These are phyloP conservation scores for Mycosphaerella sp. DNA, from an alignment of 2,329 filamentous ascomycete species.

Conservation along the genomic window DNA sequence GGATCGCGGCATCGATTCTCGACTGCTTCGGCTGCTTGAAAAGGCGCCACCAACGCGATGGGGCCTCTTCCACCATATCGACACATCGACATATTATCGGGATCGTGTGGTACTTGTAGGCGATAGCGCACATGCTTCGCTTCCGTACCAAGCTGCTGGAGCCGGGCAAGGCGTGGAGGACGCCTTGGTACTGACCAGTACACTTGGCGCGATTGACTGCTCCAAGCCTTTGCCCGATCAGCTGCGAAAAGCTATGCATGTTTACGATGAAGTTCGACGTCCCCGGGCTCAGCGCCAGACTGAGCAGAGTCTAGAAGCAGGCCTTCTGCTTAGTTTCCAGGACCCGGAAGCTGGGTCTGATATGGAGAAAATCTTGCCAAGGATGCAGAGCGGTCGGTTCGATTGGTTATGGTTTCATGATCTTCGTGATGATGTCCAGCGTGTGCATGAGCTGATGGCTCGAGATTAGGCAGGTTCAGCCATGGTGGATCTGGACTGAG, in stretches of 20 bases:
- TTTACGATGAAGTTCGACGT: conserved; percentile 11
- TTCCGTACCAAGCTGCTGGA: conserved; percentile 52
- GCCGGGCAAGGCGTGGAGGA: conserved; percentile 55
- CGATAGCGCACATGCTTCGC: conserved; percentile 53
- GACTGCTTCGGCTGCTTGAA: conserved; percentile 9
- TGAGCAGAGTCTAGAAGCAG: conserved; percentile 12
- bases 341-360: conserved; percentile 7
- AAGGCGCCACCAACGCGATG: conserved; percentile 41
- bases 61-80: conserved; percentile 45
- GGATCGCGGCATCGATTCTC: conserved; percentile 2
- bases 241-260: conserved; percentile 2
- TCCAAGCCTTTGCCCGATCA: background rate
- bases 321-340: conserved; percentile 12
- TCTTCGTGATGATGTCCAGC: conserved; percentile 6
- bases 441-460: background rate
- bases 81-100: conserved; percentile 37
- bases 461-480: background rate
- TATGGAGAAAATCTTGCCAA: conserved; percentile 13
- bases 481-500: no score
- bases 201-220: conserved; percentile 1
- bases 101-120: conserved; percentile 44
- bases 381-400: conserved; percentile 11
- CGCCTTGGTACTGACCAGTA: conserved; percentile 38
- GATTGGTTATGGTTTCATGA: conserved; percentile 19
- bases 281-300: conserved; percentile 15